Evolutionary conservation across 2,329 filamentous ascomycete genomes (phyloP), one percentile per base, ranked within the genome.

Genomic region (Colletotrichum tofieldiae): DNA sequence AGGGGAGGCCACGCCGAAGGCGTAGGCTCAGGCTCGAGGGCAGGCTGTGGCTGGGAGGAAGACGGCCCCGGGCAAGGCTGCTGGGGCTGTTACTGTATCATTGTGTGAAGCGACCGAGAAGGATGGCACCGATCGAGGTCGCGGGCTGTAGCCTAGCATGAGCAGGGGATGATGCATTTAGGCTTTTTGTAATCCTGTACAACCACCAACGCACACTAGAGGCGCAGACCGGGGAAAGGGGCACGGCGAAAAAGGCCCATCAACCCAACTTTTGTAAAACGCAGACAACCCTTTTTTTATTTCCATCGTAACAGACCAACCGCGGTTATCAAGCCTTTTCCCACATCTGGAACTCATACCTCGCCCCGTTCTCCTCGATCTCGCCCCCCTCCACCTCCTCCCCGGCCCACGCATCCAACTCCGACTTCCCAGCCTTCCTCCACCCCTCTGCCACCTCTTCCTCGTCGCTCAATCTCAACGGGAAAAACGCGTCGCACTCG

Each of bases 401-500:
- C 0, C 93, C 93, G 2, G 90, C 89, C 87, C 91, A 95, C 9
- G 77, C 81, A 77, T 89, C 85, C 76, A 94, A 78, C 75, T 89
- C 88, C 49, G 83, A 82, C 72, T 86, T 86, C 76, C 75, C 75
- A 32, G 32, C 23, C 26, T 55, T 41, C 18, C 23, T 60, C 61
- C 20, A 47, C 26, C 12, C 65, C 63, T 29, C 58, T 62, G 20
- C 75, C 71, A 71, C 18, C 20, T 79, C 79, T 1, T 78, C 79
- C 51, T 81, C 82, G 2, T 82, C 82, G 1, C 84, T 83, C 70
- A 94, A 78, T 61, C 83, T 80, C n/a, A 93, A 79, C 1, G 91
- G 89, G 77, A 97, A 95, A 76, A 90, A 90, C 0, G 92, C 92
- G 80, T 96, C 94, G 78, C 93, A 95, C 69, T 93, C 92, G 82